Evolutionary conservation across 768 basidiomycete species (phyloP).

Genomic region (Lanmaoa pseudosensibilis): DNA sequence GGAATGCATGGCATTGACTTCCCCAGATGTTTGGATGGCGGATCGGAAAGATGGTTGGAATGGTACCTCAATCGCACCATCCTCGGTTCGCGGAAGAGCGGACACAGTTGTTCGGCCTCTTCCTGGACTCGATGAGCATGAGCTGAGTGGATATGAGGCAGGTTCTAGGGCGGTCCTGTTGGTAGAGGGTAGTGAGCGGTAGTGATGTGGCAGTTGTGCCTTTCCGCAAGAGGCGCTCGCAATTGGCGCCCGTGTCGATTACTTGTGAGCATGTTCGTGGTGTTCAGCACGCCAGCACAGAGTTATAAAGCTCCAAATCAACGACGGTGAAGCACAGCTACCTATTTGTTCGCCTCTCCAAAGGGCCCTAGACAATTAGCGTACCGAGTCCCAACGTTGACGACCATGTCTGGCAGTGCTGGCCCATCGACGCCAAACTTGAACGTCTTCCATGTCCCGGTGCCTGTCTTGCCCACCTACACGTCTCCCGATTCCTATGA

Average conservation of each 20-base stretch:
- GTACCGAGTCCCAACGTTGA: background rate
- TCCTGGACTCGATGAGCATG: background rate
- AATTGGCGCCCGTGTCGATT: background rate
- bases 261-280: too few relatives aligned
- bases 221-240: background rate
- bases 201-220: too few relatives aligned
- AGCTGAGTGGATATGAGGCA: background rate
- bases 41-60: background rate
- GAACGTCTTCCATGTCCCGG: conserved; percentile 22
- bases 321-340: background rate
- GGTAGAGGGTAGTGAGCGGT: too few relatives aligned
- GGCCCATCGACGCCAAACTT: too few relatives aligned
- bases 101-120: too few relatives aligned
- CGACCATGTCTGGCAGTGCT: conserved; percentile 15
- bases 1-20: too few relatives aligned
- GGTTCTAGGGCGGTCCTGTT: too few relatives aligned
- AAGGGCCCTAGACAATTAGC: background rate
- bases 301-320: background rate
- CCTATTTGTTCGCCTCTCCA: background rate
- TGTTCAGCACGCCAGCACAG: background rate
- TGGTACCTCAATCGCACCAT: background rate
- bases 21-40: background rate
- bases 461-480: conserved; percentile 34
- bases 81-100: background rate
- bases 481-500: conserved; percentile 49